Evolutionary conservation across 2,329 filamentous ascomycete genomes (phyloP), one percentile per base, ranked within the genome.

Genomic region (Colletotrichum graminicola): DNA sequence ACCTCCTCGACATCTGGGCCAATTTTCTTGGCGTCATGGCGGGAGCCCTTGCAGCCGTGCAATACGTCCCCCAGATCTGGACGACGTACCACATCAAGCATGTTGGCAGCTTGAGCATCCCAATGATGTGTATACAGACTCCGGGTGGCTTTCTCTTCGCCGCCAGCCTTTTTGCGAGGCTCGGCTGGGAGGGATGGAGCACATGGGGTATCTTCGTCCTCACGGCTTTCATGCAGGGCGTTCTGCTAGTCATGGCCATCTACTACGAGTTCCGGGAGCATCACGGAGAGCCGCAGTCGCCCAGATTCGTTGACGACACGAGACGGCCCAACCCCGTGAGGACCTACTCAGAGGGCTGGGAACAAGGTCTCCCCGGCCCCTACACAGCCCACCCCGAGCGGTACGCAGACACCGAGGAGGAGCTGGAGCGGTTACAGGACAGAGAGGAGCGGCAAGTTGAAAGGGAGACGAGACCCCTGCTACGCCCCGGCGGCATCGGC

Each of bases 41-140:
- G 23, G 93, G 94, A 0, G 82, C 89, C 1, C 89, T 99, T 6
- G 93, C 96, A 0, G 92, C 90, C 0, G 88, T 98, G 29, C 96
- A 99, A 82, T 99, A 98, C 81, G 85, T 99, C 21, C 96, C 96
- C 0, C 96, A 99, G 82, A 97, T 99, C 74, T 94, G 91, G 83
- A 98, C 93, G 63, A 99, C 96, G 0, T 97, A 93, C 82, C 88
- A 86, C 63, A 85, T 98, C 69, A 93, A 95, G 79, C 92, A 95
- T 76, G 92, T 97, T 2, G 94, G 94, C 66, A 97, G 94, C 79
- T 84, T 99, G 76, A 97, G 94, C 77, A 96, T 99, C 67, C 92
- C 94, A 5, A 98, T 98, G 92, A 98, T 99, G 95, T 93, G 93
- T 79, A 97, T 99, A 43, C 96, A 99, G 81, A 98, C 95, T 0